Base-by-base conservation (phyloP, 1,139 yeast genomes). In the Taphrina populina region DNA sequence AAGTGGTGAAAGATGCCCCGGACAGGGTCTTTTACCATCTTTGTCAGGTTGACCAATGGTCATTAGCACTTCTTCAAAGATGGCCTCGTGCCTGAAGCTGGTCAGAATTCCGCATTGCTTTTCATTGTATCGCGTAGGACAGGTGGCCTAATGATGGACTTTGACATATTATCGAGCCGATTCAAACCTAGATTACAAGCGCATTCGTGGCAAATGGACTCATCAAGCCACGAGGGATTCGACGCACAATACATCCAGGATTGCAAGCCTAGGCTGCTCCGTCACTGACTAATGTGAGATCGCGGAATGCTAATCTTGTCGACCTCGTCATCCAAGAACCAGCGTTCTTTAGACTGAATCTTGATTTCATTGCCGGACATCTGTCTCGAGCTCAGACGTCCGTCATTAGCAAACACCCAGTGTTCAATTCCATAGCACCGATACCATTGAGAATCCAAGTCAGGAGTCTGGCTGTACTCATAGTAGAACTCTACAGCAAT, bases 401-500 rank as follows among this genome's bases (percentile, higher is more conserved):
- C 62, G 30, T 60, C 62, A 23, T 23, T 27, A 19, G 58, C 62
- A 45, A 60, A 60, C 19, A 56, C 49, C 62, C 62, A 60, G 33
- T 60, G 60, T 49, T 60, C 62, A 11, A 60, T 57, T 0, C 62
- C 62, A 33, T 60, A 59, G 19, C 62, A 59, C 13, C 62, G 53
- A 37, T 24, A 53, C 62, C 62, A 60, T 21, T 56, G 56, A 11
- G 35, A 35, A 26, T 24, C 21, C 15, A 30, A 30, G n/a, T 19
- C 26, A 11, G 26, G 21, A 10, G 36, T 39, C 15, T 24, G 26
- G 19, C 54, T 40, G 36, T 49, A 60, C 40, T 60, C 62, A 35
- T 60, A 60, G 61, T 60, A 59, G 45, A 60, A 60, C 40, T 60
- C 60, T 13, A 60, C 62, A 7, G 62, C 62, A 26, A 60, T 60